These are phyloP conservation scores for Xylariaceae sp. DNA, from an alignment of 2,329 filamentous ascomycete genomes.

Conservation along the genomic window DNA sequence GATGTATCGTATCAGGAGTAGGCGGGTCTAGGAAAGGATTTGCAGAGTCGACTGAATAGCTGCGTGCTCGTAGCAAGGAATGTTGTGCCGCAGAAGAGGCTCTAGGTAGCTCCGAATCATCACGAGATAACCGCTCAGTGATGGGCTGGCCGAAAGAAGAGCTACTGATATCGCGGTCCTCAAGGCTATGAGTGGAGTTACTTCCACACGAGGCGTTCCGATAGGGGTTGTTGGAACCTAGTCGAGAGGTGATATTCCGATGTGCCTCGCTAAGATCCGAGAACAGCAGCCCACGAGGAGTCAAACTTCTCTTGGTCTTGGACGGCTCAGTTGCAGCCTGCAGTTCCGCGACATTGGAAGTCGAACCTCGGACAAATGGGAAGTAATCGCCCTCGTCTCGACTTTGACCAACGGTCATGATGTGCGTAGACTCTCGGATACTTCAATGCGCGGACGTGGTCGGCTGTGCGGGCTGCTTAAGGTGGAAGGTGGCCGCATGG, in stretches of 20 bases:
- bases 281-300: slow-evolving; percentile 32
- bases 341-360: neutral
- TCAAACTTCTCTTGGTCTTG: slow-evolving; percentile 14
- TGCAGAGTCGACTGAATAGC: slow-evolving; percentile 1
- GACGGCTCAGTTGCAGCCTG: neutral
- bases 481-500: too few relatives aligned
- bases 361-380: slow-evolving; percentile 1
- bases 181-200: slow-evolving; percentile 1
- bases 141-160: too few relatives aligned
- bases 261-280: slow-evolving; percentile 34
- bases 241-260: slow-evolving; percentile 31
- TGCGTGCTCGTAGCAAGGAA: slow-evolving; percentile 6
- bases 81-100: slow-evolving; percentile 5
- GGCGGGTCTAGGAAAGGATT: neutral
- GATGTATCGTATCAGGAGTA: too few relatives aligned
- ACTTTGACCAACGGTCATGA: slow-evolving; percentile 12
- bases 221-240: slow-evolving; percentile 10
- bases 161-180: neutral
- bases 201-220: slow-evolving; percentile 4
- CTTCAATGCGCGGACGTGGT: too few relatives aligned
- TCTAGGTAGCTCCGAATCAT: slow-evolving; percentile 7
- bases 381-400: slow-evolving; percentile 6
- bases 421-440: neutral
- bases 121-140: slow-evolving; percentile 6
- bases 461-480: too few relatives aligned